Percentiles rank a stretch among this genome's conserved stretches.
Evolutionary conservation across 306 rosid species (phyloP).

Genomic region (Astragalus glycyphyllos): DNA sequence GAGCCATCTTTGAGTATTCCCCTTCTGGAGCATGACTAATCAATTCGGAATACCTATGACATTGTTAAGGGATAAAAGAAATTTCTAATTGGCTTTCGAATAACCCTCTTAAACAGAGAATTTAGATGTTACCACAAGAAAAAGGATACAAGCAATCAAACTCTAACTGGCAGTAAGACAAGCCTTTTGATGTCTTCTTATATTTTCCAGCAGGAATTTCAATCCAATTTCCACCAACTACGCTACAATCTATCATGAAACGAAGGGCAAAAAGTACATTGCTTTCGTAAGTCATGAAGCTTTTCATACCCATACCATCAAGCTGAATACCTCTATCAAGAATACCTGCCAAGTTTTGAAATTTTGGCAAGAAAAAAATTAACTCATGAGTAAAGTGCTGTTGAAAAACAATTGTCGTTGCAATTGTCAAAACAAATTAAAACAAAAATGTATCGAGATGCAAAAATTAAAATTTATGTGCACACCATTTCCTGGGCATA

Average conservation of each 20-base stretch:
- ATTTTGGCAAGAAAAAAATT: slow-evolving; percentile 37
- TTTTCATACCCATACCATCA: slow-evolving; percentile 88
- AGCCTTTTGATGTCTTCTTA: slow-evolving; percentile 57
- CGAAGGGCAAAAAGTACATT: slow-evolving; percentile 98
- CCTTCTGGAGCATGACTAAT: slow-evolving; percentile 95
- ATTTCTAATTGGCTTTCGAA: slow-evolving; percentile 33
- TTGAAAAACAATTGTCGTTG: slow-evolving; percentile 9
- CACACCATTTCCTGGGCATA: slow-evolving; percentile 16
- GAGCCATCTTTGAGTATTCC: slow-evolving; percentile 96
- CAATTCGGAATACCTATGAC: slow-evolving; percentile 78
- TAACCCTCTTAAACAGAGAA: slow-evolving; percentile 10
- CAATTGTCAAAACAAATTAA: slow-evolving; percentile 16
- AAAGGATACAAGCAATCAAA: slow-evolving; percentile 93
- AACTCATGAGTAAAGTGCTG: slow-evolving; percentile 13
- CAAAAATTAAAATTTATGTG: slow-evolving; percentile 25
- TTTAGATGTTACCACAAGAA: slow-evolving; percentile 16
- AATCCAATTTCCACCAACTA: slow-evolving; percentile 99
- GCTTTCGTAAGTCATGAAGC: slow-evolving; percentile 96
- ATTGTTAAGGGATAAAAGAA: slow-evolving; percentile 54
- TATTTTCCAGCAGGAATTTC: slow-evolving; percentile 85
- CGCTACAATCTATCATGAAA: slow-evolving; percentile 88
- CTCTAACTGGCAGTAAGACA: slow-evolving; percentile 86
- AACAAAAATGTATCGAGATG: slow-evolving; percentile 10
- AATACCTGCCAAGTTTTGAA: slow-evolving; percentile 68
- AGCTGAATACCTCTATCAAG: slow-evolving; percentile 95